A percentile compares a stretch with the other conserved stretches of the same genome.
Evolutionary conservation across 2,329 filamentous ascomycete genomes (phyloP).

Genomic region (Hawksworthiomyces lignivorus): DNA sequence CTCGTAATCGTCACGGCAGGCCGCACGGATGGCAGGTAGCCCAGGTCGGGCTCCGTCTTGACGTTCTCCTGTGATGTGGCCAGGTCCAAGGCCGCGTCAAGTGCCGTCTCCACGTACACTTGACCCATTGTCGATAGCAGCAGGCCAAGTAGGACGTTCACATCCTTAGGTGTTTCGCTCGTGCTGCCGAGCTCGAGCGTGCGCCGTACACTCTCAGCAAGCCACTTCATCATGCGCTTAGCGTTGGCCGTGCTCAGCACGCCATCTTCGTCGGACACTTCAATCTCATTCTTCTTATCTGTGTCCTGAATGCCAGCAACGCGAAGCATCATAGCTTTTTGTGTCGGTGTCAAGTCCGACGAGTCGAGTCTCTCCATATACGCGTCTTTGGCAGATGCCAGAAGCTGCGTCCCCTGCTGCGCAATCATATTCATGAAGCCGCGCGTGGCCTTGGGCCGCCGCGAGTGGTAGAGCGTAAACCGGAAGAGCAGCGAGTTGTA

Average conservation of each 20-base stretch:
- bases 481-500: slow-evolving; percentile 93
- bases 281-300: slow-evolving; percentile 75
- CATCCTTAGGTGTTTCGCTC: slow-evolving; percentile 88
- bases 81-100: slow-evolving; percentile 64
- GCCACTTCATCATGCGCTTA: slow-evolving; percentile 97
- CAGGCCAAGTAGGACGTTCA: slow-evolving; percentile 74
- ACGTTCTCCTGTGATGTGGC: slow-evolving; percentile 68
- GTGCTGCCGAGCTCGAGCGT: slow-evolving; percentile 84
- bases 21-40: slow-evolving; percentile 71
- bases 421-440: slow-evolving; percentile 90
- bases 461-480: slow-evolving; percentile 89
- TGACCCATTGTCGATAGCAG: slow-evolving; percentile 83
- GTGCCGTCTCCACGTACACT: slow-evolving; percentile 61
- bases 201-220: slow-evolving; percentile 88
- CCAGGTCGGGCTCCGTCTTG: slow-evolving; percentile 81
- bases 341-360: slow-evolving; percentile 77
- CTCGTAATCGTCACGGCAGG: slow-evolving; percentile 83
- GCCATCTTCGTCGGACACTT: slow-evolving; percentile 86
- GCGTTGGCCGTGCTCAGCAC: slow-evolving; percentile 73
- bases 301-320: slow-evolving; percentile 78
- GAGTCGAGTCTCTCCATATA: slow-evolving; percentile 86
- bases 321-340: slow-evolving; percentile 82
- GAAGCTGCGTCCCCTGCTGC: slow-evolving; percentile 80
- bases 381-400: slow-evolving; percentile 81
- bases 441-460: slow-evolving; percentile 78